Base-by-base conservation (phyloP, 805 yeast species). In the Pichia manshurica region DNA sequence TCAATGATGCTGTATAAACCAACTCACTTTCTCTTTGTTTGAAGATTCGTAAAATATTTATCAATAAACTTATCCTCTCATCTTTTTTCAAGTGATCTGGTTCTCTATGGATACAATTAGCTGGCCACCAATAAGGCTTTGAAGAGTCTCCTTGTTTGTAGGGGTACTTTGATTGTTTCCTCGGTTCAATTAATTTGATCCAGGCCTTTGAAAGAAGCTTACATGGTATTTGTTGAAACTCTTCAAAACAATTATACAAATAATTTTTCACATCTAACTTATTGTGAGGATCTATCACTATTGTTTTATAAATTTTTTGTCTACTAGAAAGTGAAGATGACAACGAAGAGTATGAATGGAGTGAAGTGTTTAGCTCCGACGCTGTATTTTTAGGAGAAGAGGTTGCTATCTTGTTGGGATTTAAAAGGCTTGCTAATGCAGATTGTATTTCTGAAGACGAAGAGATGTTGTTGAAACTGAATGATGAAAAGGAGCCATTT, bases 71-170 rank as follows among this genome's bases (percentile, higher is more conserved):
- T 17, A 82, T 56, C 46, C 93, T 66, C 55, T 80, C 83, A 1
- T 64, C 65, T 58, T 81, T 84, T 49, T 69, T 72, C 48, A 85
- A 65, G 63, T 85, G 91, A 59, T 84, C 91, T 0, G 91, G 91
- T 57, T 84, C 90, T 39, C 68, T 70, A 62, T 84, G 91, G 33
- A 77, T 66, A 1, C 81, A 75, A 12, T 53, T 48, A 0, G 38
- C 33, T 0, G 90, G 90, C 93, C 93, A 84, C 90, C 90, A 84
- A 5, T 58, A 56, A 0, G 91, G 93, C 52, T 69, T 75, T 12
- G 74, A 55, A 0, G 22, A 42, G 13, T 74, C 73, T 2, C 78
- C 79, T 9, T 59, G 57, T 46, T 77, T 82, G 59, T 84, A 84
- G 3, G 91, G 91, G 54, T 66, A 74, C 21, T 66, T 63, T 1